Evolutionary conservation across 345 rosid species (phyloP), one percentile per base, ranked within the genome.

Genomic region (Litchi chinensis): DNA sequence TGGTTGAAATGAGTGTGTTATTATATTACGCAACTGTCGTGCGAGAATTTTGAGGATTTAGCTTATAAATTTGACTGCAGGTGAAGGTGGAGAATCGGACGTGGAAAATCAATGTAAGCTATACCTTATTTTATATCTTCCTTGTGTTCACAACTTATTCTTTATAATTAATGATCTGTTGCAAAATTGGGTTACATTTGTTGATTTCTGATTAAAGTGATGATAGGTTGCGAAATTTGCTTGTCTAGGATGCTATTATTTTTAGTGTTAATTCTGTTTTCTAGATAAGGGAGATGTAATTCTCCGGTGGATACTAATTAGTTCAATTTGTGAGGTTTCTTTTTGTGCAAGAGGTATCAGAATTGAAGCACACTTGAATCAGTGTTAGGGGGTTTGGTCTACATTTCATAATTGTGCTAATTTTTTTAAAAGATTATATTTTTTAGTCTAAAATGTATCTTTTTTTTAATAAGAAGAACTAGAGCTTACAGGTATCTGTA

Each of bases 1-100:
- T 60, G 28, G 5, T 56, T 54, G 15, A 62, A 13, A 71, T 73
- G 37, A 2, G 0, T 8, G 72, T 4, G 65, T 19, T 48, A 19
- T 63, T 24, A 10, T 13, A 43, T 10, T 6, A 63, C 46, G 57
- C 24, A 62, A 62, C 65, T 26, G 22, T 66, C 4, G 39, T 65
- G 26, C 6, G 56, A 43, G 73, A 71, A 18, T 44, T 26, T 64
- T 65, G 73, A 73, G 22, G 37, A 43, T 48, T 77, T 6, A 0
- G 52, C 66, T 83, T 59, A 60, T 26, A 60, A 24, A 65, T 73
- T 81, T 87, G 71, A 9, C 71, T 88, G 90, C 95, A 96, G 99
- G 97, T 93, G 88, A 94, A 94, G 89, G 95, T 96, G 88, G 98
- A 96, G 85, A 96, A 90, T 74, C 89, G 86, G 86, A 75, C 87